Conservation (phyloP, 2,329 filamentous ascomycete species). For the Beauveria sp. region DNA sequence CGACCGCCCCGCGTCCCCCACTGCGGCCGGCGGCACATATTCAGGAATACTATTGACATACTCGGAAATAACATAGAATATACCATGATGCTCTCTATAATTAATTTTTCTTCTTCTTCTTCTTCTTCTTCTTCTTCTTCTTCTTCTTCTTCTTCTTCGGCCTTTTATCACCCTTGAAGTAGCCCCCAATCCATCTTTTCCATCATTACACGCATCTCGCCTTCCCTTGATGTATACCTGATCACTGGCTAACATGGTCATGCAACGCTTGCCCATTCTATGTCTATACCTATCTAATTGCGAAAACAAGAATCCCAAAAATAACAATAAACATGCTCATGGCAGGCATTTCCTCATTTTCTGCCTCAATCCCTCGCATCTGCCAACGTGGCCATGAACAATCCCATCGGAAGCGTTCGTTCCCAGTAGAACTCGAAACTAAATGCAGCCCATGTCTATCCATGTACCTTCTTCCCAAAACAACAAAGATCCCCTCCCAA, state of each 20-base stretch:
- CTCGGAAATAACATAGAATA: no score
- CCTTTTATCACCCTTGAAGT: no score
- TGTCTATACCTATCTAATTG: constrained; percentile 6
- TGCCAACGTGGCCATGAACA: not conserved
- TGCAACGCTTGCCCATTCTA: constrained; percentile 6
- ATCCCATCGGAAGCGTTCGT: not conserved
- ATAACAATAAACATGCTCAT: not conserved
- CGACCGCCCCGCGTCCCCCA: not conserved
- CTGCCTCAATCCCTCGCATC: not conserved
- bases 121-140: no score
- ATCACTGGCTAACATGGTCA: not conserved
- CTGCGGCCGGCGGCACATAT: not conserved
- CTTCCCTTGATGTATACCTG: no score
- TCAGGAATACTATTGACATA: no score
- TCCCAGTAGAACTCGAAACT: not conserved
- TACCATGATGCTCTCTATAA: no score
- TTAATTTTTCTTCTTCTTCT: no score
- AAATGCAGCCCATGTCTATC: not conserved
- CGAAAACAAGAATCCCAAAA: not conserved
- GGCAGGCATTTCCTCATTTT: not conserved
- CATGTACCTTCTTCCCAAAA: not conserved
- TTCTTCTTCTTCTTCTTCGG: no score
- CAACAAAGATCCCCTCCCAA: not conserved
- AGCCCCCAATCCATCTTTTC: no score
- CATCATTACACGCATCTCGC: no score